phyloP scores from a whole-genome alignment of 345 rosid species.

The Euphorbia lathyris region DNA sequence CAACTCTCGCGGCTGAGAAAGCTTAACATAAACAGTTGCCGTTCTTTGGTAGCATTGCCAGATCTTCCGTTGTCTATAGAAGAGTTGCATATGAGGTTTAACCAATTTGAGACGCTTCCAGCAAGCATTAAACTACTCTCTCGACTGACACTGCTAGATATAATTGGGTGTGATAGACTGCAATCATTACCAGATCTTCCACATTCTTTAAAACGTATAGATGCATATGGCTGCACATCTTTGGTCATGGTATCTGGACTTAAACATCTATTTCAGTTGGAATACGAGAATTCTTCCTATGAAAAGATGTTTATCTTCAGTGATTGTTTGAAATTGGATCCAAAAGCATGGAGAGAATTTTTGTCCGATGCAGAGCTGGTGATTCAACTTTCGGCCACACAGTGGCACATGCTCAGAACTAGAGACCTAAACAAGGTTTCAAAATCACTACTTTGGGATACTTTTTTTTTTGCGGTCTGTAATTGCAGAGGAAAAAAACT shows the following conservation, averaged over 20 bases:
- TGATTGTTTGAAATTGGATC: neutral
- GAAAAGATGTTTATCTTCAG: neutral
- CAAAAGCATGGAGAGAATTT: neutral
- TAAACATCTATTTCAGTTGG: neutral
- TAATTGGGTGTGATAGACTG: conserved; percentile 1
- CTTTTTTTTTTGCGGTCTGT: neutral
- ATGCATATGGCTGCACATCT: neutral
- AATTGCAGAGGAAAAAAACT: neutral
- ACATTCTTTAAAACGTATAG: neutral
- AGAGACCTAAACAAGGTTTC: neutral
- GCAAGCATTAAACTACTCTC: neutral
- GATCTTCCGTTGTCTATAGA: neutral
- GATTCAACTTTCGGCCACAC: neutral
- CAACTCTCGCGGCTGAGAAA: neutral
- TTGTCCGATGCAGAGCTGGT: neutral
- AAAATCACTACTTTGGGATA: neutral
- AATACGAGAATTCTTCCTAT: neutral
- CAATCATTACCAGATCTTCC: neutral
- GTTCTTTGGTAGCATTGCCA: neutral
- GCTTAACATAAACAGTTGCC: neutral
- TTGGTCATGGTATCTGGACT: neutral
- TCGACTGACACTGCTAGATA: neutral
- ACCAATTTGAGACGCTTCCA: conserved; percentile 3
- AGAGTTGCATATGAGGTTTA: neutral
- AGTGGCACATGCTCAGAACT: neutral